These are phyloP conservation scores for Persicaria tinctoria DNA, from an alignment of 148 eudicot genomes.

Conservation along the genomic window DNA sequence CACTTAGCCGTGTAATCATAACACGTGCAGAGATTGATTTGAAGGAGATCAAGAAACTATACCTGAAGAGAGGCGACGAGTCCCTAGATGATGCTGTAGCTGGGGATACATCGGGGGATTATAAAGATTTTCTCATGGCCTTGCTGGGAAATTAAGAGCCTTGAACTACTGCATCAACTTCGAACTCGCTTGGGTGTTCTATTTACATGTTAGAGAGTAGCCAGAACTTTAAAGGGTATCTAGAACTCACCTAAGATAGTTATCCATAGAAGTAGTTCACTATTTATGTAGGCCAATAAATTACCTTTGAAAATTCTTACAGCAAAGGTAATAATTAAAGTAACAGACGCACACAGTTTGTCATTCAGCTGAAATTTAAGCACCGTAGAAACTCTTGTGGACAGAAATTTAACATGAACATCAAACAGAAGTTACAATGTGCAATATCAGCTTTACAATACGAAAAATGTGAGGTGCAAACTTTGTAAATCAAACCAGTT, in stretches of 20 bases:
- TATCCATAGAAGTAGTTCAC: neutral
- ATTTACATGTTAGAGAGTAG: neutral
- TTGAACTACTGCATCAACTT: neutral
- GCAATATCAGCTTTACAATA: neutral
- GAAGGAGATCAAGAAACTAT: slow-evolving; percentile 35
- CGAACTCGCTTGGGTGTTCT: neutral
- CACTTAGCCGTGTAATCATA: slow-evolving; percentile 36
- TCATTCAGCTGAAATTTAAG: neutral
- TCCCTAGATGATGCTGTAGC: slow-evolving; percentile 33
- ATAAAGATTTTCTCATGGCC: slow-evolving; percentile 26
- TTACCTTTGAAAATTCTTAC: neutral
- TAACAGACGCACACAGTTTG: neutral
- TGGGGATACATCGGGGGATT: slow-evolving; percentile 39
- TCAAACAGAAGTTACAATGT: neutral
- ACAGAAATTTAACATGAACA: neutral
- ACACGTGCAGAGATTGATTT: slow-evolving; percentile 51
- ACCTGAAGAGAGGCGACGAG: slow-evolving; percentile 20
- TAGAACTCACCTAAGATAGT: neutral
- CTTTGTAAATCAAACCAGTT: neutral
- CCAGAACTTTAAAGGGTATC: neutral
- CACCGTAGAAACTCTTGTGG: neutral
- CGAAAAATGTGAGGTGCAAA: neutral
- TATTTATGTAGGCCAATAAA: neutral
- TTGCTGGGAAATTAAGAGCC: slow-evolving; percentile 33
- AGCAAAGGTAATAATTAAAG: neutral